Base-by-base conservation (phyloP, 345 rosid species). In the Diplotaxis tenuifolia region DNA sequence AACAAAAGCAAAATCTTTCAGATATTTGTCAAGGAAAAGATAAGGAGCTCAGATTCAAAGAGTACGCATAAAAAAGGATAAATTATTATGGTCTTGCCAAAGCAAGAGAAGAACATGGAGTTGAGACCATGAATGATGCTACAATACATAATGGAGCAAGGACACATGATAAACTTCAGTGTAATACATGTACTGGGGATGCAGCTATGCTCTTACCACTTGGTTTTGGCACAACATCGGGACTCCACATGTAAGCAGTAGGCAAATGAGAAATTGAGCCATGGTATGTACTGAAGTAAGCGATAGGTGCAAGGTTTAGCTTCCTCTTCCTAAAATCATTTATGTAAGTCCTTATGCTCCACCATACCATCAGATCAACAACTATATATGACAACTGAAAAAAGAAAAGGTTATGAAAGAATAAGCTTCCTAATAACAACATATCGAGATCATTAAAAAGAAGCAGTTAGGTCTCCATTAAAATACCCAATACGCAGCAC, bases 241-340 rank as follows among this genome's bases (percentile, higher is more conserved):
- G 89, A 82, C 99, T 95, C 97, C 99, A 95, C 93, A 95, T 84
- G 83, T 95, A 92, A 83, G 90, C 97, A 5, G 96, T 95, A 71
- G 99, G 99, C 73, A 95, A 80, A 76, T 95, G 97, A 57, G 99
- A 88, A 76, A 95, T 85, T 32, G 99, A 95, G 73, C 97, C 99
- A 76, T 86, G 79, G 84, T 95, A 92, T 69, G 90, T 90, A 76
- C 97, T 92, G 77, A 92, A 92, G 85, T 92, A 95, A 50, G 99
- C 99, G 29, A 95, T 88, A 25, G 96, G 92, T 12, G 96, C 77
- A 72, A 95, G 93, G 81, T 90, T 86, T 84, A 95, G 63, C 82
- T 85, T 90, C 81, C 81, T 84, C 77, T 83, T 95, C 72, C 99
- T 88, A 75, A 89, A 95, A 79, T 92, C 97, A 83, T 95, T 95